A percentile compares a stretch with the other conserved stretches of the same genome.
Conservation (phyloP, 2,329 filamentous ascomycete genomes). For the Cordyceps cateniannulata region DNA sequence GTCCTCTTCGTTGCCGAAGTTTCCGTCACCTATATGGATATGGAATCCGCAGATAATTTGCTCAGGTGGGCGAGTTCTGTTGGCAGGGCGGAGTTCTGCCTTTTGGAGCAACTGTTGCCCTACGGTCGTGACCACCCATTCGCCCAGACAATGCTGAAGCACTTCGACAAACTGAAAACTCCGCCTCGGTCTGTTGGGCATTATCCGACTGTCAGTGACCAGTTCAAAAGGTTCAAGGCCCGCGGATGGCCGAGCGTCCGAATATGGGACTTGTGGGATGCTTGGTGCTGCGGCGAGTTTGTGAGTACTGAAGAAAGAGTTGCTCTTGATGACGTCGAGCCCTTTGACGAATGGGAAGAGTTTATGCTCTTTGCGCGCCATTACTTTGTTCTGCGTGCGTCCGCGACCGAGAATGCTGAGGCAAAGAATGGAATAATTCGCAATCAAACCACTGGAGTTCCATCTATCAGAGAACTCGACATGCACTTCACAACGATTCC, state of each 20-base stretch:
- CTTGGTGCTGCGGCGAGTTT: constrained; percentile 69
- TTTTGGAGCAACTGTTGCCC: constrained; percentile 81
- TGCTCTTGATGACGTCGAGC: constrained; percentile 63
- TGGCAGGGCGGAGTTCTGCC: constrained; percentile 69
- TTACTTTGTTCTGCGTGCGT: constrained; percentile 70
- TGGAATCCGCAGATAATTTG: constrained; percentile 62
- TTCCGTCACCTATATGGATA: constrained; percentile 85
- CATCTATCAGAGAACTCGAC: neutral
- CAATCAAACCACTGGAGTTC: neutral
- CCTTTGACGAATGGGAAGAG: constrained; percentile 96
- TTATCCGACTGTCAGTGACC: constrained; percentile 61
- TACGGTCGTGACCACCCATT: constrained; percentile 75
- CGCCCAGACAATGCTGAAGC: constrained; percentile 74
- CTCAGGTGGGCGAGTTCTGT: constrained; percentile 72
- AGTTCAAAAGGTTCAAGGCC: constrained; percentile 59
- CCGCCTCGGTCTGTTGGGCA: constrained; percentile 66
- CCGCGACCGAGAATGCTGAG: constrained; percentile 12
- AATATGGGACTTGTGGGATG: constrained; percentile 69
- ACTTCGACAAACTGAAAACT: constrained; percentile 76
- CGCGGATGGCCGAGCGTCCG: constrained; percentile 62
- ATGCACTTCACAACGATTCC: neutral
- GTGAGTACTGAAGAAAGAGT: constrained; percentile 53
- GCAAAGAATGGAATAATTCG: neutral
- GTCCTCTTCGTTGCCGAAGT: constrained; percentile 85
- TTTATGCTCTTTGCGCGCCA: constrained; percentile 79